phyloP scores from a whole-genome alignment of 352 stramenopile species.

The Phytophthora litchii region DNA sequence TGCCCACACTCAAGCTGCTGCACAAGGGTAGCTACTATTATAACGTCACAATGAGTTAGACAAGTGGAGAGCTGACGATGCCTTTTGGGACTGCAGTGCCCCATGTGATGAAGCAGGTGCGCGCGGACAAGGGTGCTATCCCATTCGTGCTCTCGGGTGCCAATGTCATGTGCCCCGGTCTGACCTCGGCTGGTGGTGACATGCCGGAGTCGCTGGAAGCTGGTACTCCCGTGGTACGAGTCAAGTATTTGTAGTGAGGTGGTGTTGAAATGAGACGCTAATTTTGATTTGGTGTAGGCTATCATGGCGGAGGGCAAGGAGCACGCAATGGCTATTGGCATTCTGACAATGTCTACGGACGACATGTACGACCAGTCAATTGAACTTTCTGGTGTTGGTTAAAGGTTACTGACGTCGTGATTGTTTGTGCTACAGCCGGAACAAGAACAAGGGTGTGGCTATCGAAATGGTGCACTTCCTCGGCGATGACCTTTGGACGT shows the following conservation, averaged over 20 bases:
- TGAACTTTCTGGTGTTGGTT: background rate
- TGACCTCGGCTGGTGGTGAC: constrained; percentile 95
- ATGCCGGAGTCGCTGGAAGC: constrained; percentile 90
- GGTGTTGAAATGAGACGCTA: background rate
- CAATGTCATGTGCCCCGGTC: constrained; percentile 98
- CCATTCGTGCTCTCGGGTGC: constrained; percentile 97
- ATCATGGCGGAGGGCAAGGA: constrained; percentile 99
- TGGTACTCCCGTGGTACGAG: constrained; percentile 85
- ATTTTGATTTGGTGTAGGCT: constrained; percentile 42
- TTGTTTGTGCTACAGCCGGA: constrained; percentile 55
- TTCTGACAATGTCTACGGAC: constrained; percentile 95
- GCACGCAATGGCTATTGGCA: constrained; percentile 95
- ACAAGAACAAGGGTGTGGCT: constrained; percentile 96
- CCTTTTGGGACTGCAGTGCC: constrained; percentile 54
- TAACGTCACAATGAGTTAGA: background rate
- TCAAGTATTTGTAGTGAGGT: background rate
- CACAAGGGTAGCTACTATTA: constrained; percentile 81
- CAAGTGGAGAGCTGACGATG: constrained; percentile 1
- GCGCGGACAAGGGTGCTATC: constrained; percentile 98
- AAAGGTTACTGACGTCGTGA: constrained; percentile 4
- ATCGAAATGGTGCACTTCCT: constrained; percentile 98
- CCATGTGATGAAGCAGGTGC: constrained; percentile 93
- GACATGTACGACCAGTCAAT: constrained; percentile 90
- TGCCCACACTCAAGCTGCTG: constrained; percentile 95
- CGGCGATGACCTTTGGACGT: constrained; percentile 96